A percentile compares a stretch with the other conserved stretches of the same genome.
These are phyloP conservation scores for Penicillium hesseltinei DNA, from an alignment of 2,329 filamentous ascomycete genomes.

Conservation along the genomic window DNA sequence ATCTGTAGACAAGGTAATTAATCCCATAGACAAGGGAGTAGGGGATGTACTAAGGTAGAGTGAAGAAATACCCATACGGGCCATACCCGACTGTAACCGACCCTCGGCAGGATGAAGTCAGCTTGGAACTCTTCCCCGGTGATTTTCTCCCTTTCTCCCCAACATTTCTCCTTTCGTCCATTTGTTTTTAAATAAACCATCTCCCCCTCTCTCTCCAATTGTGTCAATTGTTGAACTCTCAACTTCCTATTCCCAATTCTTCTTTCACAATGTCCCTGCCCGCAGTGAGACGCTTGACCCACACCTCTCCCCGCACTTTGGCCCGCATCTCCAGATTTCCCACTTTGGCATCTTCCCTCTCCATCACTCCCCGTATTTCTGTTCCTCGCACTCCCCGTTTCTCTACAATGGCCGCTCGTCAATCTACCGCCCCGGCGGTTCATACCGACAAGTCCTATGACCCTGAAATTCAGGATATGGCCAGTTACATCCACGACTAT, in stretches of 20 bases:
- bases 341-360: slow-evolving; percentile 25
- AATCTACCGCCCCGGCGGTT: slow-evolving; percentile 38
- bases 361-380: slow-evolving; percentile 19
- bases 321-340: slow-evolving; percentile 43
- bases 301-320: slow-evolving; percentile 44
- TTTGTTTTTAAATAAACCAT: slow-evolving; percentile 16
- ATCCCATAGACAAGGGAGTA: neutral
- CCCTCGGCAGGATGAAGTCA: slow-evolving; percentile 28
- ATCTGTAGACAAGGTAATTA: neutral
- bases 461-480: slow-evolving; percentile 92
- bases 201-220: neutral
- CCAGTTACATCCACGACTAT: slow-evolving; percentile 89
- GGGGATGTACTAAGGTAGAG: neutral
- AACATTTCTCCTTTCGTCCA: slow-evolving; percentile 8
- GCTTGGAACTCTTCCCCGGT: slow-evolving; percentile 12
- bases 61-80: neutral
- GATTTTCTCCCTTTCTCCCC: slow-evolving; percentile 9
- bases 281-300: slow-evolving; percentile 44
- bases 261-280: slow-evolving; percentile 42
- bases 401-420: slow-evolving; percentile 45
- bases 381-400: slow-evolving; percentile 33
- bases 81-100: slow-evolving; percentile 26
- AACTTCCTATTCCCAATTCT: slow-evolving; percentile 30
- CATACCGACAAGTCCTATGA: slow-evolving; percentile 65
- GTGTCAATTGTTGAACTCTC: neutral